These are phyloP conservation scores for Kurtzmaniella quercitrusa DNA, from an alignment of 1,139 yeast genomes.

Conservation along the genomic window DNA sequence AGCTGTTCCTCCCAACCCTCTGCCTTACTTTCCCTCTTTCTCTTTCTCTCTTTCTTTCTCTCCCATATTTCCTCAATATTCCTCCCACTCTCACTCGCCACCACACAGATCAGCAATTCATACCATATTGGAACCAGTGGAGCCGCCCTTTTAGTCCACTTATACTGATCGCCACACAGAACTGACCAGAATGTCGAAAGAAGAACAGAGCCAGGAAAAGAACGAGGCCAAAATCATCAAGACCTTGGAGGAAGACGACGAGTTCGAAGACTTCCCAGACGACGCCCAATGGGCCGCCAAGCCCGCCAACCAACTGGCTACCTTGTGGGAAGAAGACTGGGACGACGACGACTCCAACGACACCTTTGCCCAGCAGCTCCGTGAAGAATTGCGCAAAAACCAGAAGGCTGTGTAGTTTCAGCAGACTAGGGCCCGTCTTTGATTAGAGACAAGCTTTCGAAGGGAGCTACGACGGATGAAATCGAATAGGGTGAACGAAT, in stretches of 20 bases:
- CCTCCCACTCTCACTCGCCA: neutral
- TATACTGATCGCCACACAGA: too few species aligned
- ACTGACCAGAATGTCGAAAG: constrained; percentile 5
- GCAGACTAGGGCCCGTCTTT: too few species aligned
- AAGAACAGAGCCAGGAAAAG: constrained; percentile 13
- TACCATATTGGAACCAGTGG: too few species aligned
- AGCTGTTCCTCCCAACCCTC: too few species aligned
- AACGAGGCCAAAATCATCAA: constrained; percentile 41
- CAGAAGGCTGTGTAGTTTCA: constrained; percentile 10
- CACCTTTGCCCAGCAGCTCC: constrained; percentile 68
- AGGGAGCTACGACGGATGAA: too few species aligned
- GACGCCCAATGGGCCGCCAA: constrained; percentile 54
- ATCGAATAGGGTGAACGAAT: too few species aligned
- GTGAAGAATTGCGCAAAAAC: constrained; percentile 39
- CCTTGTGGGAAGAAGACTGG: constrained; percentile 94
- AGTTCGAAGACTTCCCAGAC: constrained; percentile 91
- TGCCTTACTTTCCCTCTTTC: neutral
- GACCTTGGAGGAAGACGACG: constrained; percentile 87
- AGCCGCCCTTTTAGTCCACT: too few species aligned
- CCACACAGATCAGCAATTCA: neutral
- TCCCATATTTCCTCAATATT: too few species aligned
- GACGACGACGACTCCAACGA: constrained; percentile 90
- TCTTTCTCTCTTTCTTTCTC: neutral
- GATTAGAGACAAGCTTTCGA: too few species aligned
- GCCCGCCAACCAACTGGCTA: constrained; percentile 39